These are phyloP conservation scores for Rhodocollybia butyracea DNA, from an alignment of 768 basidiomycete species.

Conservation along the genomic window DNA sequence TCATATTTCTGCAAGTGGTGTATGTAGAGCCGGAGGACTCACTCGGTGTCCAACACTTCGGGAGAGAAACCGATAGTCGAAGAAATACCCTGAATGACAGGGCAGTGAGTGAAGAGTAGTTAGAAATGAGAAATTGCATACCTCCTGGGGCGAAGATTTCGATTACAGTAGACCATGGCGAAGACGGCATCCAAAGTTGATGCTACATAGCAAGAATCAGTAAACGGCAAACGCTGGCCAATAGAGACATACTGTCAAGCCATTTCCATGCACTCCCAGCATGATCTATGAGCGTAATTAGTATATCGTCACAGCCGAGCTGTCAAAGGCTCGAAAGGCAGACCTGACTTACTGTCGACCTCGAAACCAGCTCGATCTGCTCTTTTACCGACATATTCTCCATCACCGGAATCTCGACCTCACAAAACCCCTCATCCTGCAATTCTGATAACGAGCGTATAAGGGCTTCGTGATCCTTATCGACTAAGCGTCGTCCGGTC, in stretches of 20 bases:
- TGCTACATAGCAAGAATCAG: slow-evolving; percentile 26
- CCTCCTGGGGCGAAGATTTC: slow-evolving; percentile 66
- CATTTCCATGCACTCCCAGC: slow-evolving; percentile 68
- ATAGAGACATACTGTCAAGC: slow-evolving; percentile 44
- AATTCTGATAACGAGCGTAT: slow-evolving; percentile 45
- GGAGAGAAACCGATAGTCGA: slow-evolving; percentile 41
- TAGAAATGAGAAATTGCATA: slow-evolving; percentile 12
- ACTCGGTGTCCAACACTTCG: slow-evolving; percentile 40
- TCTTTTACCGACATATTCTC: slow-evolving; percentile 51
- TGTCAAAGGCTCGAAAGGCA: background rate
- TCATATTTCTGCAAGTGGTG: background rate
- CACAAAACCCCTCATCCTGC: slow-evolving; percentile 47
- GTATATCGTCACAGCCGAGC: background rate
- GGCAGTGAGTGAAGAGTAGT: background rate
- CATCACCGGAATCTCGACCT: slow-evolving; percentile 39
- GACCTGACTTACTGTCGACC: slow-evolving; percentile 68
- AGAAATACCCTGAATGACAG: slow-evolving; percentile 28
- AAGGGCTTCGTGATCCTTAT: slow-evolving; percentile 46
- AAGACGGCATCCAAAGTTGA: slow-evolving; percentile 66
- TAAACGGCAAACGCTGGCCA: background rate
- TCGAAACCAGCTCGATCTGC: slow-evolving; percentile 56
- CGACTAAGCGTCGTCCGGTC: slow-evolving; percentile 34
- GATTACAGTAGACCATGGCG: slow-evolving; percentile 59
- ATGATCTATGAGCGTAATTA: slow-evolving; percentile 36
- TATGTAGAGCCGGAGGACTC: slow-evolving; percentile 9